A percentile compares a stretch with the other conserved stretches of the same genome.
Conservation (phyloP, 23 red algal species). For the Pyropia haitanensis region DNA sequence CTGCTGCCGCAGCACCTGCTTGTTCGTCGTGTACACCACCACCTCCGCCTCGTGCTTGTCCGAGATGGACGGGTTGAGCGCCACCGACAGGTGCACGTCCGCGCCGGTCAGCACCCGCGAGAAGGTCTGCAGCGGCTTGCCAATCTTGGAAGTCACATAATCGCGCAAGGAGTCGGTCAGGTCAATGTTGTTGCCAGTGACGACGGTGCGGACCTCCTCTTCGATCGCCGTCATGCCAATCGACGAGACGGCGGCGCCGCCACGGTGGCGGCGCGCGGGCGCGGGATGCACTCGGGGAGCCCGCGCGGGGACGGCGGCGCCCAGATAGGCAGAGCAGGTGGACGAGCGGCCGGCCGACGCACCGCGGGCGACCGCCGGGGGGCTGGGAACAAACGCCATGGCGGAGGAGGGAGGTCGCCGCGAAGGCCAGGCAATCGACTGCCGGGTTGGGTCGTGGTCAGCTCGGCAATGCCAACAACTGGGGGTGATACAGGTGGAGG, state of each 20-base stretch:
- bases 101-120: slow-evolving; percentile 39
- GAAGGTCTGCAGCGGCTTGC: slow-evolving; percentile 44
- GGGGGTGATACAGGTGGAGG: not conserved
- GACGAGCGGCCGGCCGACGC: no score
- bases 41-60: slow-evolving; percentile 69
- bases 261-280: no score
- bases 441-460: not conserved
- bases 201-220: slow-evolving; percentile 10
- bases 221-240: slow-evolving; percentile 16
- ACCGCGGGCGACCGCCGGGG: no score
- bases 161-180: slow-evolving; percentile 60
- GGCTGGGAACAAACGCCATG: no score
- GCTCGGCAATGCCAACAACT: slow-evolving; percentile 1
- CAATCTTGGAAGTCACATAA: slow-evolving; percentile 83
- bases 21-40: slow-evolving; percentile 45
- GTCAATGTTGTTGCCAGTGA: slow-evolving; percentile 93
- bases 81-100: slow-evolving; percentile 92
- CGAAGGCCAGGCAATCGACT: no score
- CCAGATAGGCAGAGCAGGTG: no score
- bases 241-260: not conserved
- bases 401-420: no score
- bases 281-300: not conserved
- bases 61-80: slow-evolving; percentile 76
- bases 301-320: slow-evolving; percentile 1
- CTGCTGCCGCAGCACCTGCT: slow-evolving; percentile 65